Evolutionary conservation across 164 flowering plant species (phyloP).

Genomic region (Umbilicus rupestris): DNA sequence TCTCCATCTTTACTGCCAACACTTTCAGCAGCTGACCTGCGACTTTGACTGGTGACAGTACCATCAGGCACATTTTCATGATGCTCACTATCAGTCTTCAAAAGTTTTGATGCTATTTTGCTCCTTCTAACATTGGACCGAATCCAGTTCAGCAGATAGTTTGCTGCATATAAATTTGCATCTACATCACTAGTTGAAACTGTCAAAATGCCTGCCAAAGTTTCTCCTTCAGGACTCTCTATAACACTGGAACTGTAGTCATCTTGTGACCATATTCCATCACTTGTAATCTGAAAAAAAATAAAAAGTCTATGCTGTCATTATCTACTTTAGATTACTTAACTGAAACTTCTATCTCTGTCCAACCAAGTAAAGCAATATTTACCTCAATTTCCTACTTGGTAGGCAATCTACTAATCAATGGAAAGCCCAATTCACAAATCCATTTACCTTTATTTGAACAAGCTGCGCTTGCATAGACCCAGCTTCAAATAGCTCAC

Average conservation of each 20-base stretch:
- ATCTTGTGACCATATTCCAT: constrained; percentile 63
- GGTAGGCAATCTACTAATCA: too few species aligned
- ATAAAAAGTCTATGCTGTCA: not conserved
- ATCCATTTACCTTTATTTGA: constrained; percentile 57
- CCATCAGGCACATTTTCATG: constrained; percentile 40
- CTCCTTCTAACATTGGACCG: constrained; percentile 48
- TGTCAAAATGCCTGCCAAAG: constrained; percentile 19
- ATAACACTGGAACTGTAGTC: constrained; percentile 22
- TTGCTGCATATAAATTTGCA: constrained; percentile 31
- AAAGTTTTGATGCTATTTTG: constrained; percentile 43
- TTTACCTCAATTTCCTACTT: too few species aligned
- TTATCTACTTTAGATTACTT: not conserved
- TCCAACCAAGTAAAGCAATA: too few species aligned
- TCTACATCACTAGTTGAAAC: constrained; percentile 32
- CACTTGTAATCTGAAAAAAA: constrained; percentile 56
- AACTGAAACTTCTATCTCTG: too few species aligned
- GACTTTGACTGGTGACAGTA: constrained; percentile 22
- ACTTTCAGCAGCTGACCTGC: constrained; percentile 28
- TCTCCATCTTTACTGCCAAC: constrained; percentile 24
- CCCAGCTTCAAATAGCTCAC: constrained; percentile 60
- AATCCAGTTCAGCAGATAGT: constrained; percentile 61
- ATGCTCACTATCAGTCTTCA: constrained; percentile 48
- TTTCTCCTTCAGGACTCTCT: constrained; percentile 19
- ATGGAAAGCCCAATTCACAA: not conserved
- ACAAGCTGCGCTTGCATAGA: constrained; percentile 63